Evolutionary conservation across 2,329 filamentous ascomycete genomes (phyloP).

Genomic region (Talaromyces sp.): DNA sequence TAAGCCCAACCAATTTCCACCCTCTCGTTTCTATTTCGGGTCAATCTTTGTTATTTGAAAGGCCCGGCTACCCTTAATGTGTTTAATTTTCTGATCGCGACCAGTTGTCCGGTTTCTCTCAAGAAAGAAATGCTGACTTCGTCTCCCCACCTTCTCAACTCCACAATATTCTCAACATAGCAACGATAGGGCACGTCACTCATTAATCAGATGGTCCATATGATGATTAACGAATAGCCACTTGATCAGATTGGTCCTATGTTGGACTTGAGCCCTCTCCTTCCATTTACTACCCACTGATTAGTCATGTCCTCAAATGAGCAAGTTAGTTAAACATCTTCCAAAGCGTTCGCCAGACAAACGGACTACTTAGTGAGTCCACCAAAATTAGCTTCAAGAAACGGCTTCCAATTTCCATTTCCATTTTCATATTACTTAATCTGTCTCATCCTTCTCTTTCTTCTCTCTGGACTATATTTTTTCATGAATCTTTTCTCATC

Average conservation of each 20-base stretch:
- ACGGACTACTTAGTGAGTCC: neutral
- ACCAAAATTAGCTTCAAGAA: neutral
- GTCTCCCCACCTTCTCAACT: neutral
- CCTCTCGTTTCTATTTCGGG: neutral
- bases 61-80: neutral
- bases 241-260: neutral
- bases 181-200: neutral
- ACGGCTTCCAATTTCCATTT: neutral
- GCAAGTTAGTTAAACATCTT: neutral
- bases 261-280: neutral
- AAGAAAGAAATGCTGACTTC: neutral
- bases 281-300: neutral
- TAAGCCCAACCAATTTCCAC: neutral
- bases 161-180: neutral
- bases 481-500: slow-evolving; percentile 1
- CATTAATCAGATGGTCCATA: neutral
- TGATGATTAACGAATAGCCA: neutral
- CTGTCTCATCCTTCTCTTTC: neutral
- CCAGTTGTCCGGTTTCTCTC: neutral
- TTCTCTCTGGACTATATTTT: slow-evolving; percentile 8
- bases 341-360: neutral
- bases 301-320: neutral
- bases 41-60: neutral
- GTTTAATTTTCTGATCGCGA: neutral
- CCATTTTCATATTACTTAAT: neutral